phyloP scores from a whole-genome alignment of 371 early-diverging fungal species.

The Circinella minor region DNA sequence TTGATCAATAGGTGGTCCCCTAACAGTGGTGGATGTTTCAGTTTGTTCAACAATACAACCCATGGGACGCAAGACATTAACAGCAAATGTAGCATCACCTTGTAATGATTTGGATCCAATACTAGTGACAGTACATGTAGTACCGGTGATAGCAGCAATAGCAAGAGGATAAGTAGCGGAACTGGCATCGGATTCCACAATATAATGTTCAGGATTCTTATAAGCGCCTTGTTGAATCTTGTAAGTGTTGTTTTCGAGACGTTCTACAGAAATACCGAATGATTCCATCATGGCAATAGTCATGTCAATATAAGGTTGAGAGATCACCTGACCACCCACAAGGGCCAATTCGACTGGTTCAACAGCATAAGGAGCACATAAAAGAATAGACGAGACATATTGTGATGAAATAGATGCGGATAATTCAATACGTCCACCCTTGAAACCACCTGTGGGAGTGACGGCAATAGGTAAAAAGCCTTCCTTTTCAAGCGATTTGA shows the following conservation, averaged over 20 bases:
- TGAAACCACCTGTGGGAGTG: conserved; percentile 75
- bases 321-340: conserved; percentile 93
- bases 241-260: conserved; percentile 81
- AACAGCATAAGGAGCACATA: conserved; percentile 93
- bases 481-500: conserved; percentile 78
- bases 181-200: conserved; percentile 96
- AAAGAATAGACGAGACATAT: conserved; percentile 95
- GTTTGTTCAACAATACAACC: conserved; percentile 91
- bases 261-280: conserved; percentile 87
- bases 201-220: conserved; percentile 79
- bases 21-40: conserved; percentile 84
- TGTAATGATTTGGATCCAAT: conserved; percentile 91
- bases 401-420: conserved; percentile 95
- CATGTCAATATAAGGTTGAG: conserved; percentile 98
- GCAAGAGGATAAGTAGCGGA: conserved; percentile 98
- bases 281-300: conserved; percentile 96
- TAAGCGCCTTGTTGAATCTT: conserved; percentile 80
- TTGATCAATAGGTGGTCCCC: conserved; percentile 80
- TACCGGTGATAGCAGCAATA: conserved; percentile 95
- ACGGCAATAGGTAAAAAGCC: conserved; percentile 92
- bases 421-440: conserved; percentile 88
- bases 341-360: conserved; percentile 82
- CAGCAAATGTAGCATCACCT: conserved; percentile 92
- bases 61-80: conserved; percentile 92
- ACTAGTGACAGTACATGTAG: conserved; percentile 86